Percentiles rank a stretch among this genome's conserved stretches.
These are phyloP conservation scores for Pleurotus tuber-regium DNA, from an alignment of 768 basidiomycete species.

Conservation along the genomic window DNA sequence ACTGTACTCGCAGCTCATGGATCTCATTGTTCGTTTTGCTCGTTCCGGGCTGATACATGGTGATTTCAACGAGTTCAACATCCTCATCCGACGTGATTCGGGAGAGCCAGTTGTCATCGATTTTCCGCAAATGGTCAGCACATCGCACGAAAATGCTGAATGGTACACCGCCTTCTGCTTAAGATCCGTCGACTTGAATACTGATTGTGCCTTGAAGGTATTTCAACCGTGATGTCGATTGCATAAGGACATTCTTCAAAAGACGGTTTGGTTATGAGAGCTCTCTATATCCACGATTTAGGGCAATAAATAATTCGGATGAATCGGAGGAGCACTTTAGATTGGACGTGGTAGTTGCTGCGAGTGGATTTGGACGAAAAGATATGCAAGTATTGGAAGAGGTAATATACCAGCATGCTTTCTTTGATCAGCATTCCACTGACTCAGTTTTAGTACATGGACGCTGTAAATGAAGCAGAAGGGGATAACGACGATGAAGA, in stretches of 20 bases:
- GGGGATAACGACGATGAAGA: slow-evolving; percentile 29
- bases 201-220: slow-evolving; percentile 59
- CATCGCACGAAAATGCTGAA: slow-evolving; percentile 94
- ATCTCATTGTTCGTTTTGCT: slow-evolving; percentile 92
- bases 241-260: slow-evolving; percentile 90
- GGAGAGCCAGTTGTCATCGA: slow-evolving; percentile 90
- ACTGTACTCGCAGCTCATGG: slow-evolving; percentile 91
- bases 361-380: slow-evolving; percentile 88
- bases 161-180: slow-evolving; percentile 48
- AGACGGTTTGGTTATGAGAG: slow-evolving; percentile 93
- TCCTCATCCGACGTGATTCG: slow-evolving; percentile 77
- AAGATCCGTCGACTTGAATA: slow-evolving; percentile 13
- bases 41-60: slow-evolving; percentile 96
- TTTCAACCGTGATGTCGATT: slow-evolving; percentile 98
- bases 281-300: slow-evolving; percentile 82
- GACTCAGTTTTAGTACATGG: slow-evolving; percentile 58
- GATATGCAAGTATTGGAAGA: slow-evolving; percentile 83
- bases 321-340: slow-evolving; percentile 49
- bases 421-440: slow-evolving; percentile 16
- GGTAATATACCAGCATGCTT: slow-evolving; percentile 41
- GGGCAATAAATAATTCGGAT: slow-evolving; percentile 38
- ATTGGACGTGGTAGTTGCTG: slow-evolving; percentile 89
- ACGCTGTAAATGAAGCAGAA: slow-evolving; percentile 40
- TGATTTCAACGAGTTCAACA: slow-evolving; percentile 99
- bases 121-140: slow-evolving; percentile 99